A percentile compares a stretch with the other conserved stretches of the same genome.
These are phyloP conservation scores for Cordyceps sp. DNA, from an alignment of 2,329 filamentous ascomycete genomes.

Conservation along the genomic window DNA sequence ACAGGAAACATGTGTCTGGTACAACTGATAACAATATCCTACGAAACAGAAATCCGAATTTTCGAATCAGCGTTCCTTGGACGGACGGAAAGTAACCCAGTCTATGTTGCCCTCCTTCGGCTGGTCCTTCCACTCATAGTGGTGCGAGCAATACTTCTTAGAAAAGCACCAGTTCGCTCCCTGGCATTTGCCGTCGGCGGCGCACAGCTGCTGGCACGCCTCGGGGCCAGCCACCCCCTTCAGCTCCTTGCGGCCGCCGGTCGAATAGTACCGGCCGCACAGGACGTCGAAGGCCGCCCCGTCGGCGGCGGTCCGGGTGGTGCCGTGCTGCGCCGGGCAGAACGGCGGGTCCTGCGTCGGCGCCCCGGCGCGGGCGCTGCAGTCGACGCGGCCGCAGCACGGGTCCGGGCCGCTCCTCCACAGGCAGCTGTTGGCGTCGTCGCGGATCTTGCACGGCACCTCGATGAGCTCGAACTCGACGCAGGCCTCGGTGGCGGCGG, in stretches of 20 bases:
- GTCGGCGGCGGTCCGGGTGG: not conserved
- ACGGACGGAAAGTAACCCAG: not conserved
- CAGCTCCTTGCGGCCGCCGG: not conserved
- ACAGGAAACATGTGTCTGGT: too few species aligned
- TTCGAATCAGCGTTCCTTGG: too few species aligned
- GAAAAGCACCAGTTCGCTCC: not conserved
- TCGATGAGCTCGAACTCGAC: slow-evolving; percentile 5
- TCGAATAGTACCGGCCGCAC: not conserved
- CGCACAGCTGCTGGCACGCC: not conserved
- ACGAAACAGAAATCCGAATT: too few species aligned
- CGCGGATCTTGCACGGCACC: slow-evolving; percentile 7
- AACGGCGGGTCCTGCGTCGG: not conserved
- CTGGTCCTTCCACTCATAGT: not conserved
- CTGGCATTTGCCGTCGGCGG: not conserved
- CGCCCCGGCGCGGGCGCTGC: not conserved
- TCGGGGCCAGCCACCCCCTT: not conserved
- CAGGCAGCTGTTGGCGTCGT: slow-evolving; percentile 5
- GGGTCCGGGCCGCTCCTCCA: slow-evolving; percentile 4
- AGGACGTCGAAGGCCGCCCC: not conserved
- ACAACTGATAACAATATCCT: too few species aligned
- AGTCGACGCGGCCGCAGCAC: slow-evolving; percentile 4
- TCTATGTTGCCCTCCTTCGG: not conserved
- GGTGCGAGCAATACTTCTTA: not conserved
- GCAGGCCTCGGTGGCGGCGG: slow-evolving; percentile 5
- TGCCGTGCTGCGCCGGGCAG: not conserved